Base-by-base conservation (phyloP, 208 protist genomes). In the Crithidia expoeki region DNA sequence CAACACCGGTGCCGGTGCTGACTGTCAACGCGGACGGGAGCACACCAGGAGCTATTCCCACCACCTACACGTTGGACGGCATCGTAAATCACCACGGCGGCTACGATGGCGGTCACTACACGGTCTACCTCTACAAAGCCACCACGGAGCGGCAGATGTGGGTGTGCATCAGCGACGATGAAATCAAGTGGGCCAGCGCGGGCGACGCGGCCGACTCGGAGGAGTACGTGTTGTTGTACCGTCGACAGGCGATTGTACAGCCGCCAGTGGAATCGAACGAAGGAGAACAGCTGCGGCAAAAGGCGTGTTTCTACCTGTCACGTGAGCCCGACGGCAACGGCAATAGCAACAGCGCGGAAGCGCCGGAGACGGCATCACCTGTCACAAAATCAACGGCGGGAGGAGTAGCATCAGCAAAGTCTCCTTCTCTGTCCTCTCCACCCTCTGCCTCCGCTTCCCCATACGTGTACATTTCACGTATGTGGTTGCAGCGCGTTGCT, bases 161-260 rank as follows among this genome's bases (percentile, higher is more conserved):
- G 93, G 66, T 96, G 30, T 83, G 88, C 68, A 71, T 93, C 32
- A 96, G 85, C 76, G 93, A 97, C 74, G 79, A 93, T 17, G 78
- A 77, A 49, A 58, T 94, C 9, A 47, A n/a, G 21, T 0, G 40
- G 19, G 85, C 76, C 6, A 58, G 65, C 4, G 55, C 74, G 17
- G 68, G 51, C 2, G 85, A 86, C 17, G 86, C 95, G 36, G 79
- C 81, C 0, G 78, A 94, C 71, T 83, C 84, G 5, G 85, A 96
- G 71, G 86, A 94, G 63, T 97, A 97, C 74, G 50, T 97, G 11
- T 62, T 97, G 16, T 44, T 95, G 53, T 97, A 97, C 76, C 84
- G 83, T 50, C 86, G 91, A 50, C 93, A 97, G 68, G 65, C 79
- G n/a, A 44, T 93, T 25, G 61, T 83, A 23, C 42, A 79, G 57